These are phyloP conservation scores for Plasmodium cynomolgi DNA, from an alignment of 169 alveolate species.

Conservation along the genomic window DNA sequence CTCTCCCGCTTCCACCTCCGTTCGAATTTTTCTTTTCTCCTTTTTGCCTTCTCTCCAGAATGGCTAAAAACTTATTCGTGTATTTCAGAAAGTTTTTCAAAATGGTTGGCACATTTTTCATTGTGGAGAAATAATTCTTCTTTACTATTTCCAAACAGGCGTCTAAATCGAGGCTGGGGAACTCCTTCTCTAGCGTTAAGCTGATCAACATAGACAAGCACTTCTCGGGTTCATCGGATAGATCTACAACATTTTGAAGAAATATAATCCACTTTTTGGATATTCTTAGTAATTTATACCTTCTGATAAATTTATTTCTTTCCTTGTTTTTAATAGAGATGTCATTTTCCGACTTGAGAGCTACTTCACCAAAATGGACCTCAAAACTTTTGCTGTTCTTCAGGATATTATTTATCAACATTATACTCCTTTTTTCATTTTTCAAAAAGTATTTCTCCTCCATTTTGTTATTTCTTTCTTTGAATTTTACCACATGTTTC, in stretches of 20 bases:
- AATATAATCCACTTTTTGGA: slow-evolving; percentile 32
- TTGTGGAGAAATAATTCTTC: slow-evolving; percentile 18
- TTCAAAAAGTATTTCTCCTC: slow-evolving; percentile 25
- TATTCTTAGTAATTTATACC: slow-evolving; percentile 45
- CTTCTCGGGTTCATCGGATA: slow-evolving; percentile 53
- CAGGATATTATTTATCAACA: slow-evolving; percentile 12
- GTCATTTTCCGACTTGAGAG: neutral
- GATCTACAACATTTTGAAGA: slow-evolving; percentile 22
- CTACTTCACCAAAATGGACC: neutral
- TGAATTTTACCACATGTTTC: neutral
- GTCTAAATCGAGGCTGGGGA: slow-evolving; percentile 10
- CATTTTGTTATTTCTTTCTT: neutral
- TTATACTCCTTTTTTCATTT: slow-evolving; percentile 24
- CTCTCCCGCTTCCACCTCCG: neutral
- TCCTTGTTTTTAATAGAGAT: neutral
- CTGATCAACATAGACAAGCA: slow-evolving; percentile 27
- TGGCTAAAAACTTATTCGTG: slow-evolving; percentile 17
- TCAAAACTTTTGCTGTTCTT: slow-evolving; percentile 10
- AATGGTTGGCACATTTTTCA: slow-evolving; percentile 14
- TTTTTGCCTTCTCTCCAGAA: neutral
- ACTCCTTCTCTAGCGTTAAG: slow-evolving; percentile 47
- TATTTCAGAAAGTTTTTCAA: slow-evolving; percentile 48
- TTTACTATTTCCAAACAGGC: slow-evolving; percentile 13
- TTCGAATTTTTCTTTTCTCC: neutral
- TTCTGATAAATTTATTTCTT: slow-evolving; percentile 16